phyloP scores from a whole-genome alignment of 805 yeast genomes.

The Hanseniaspora clermontiae region DNA sequence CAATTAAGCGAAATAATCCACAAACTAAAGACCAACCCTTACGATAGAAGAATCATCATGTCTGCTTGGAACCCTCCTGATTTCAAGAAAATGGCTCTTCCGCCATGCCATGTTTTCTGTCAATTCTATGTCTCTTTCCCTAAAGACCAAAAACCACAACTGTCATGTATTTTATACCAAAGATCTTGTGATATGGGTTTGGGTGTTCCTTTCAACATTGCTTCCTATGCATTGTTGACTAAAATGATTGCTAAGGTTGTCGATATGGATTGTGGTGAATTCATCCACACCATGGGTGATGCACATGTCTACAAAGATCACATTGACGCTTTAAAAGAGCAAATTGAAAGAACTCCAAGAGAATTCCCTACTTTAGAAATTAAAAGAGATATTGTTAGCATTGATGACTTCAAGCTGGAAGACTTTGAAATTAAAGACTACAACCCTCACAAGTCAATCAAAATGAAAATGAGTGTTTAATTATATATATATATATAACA shows the following conservation, averaged over 20 bases:
- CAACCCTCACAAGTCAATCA: constrained; percentile 69
- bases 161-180: constrained; percentile 85
- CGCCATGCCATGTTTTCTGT: constrained; percentile 95
- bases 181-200: constrained; percentile 99
- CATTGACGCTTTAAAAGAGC: constrained; percentile 77
- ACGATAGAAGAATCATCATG: constrained; percentile 85
- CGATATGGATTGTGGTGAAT: constrained; percentile 89
- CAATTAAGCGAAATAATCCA: constrained; percentile 72
- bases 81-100: constrained; percentile 85
- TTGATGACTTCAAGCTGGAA: constrained; percentile 80
- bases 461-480: constrained; percentile 94
- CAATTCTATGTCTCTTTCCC: constrained; percentile 90
- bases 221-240: constrained; percentile 85
- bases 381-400: constrained; percentile 50
- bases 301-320: constrained; percentile 92
- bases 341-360: constrained; percentile 61
- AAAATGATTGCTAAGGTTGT: constrained; percentile 94
- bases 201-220: constrained; percentile 98
- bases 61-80: constrained; percentile 99
- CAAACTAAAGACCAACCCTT: constrained; percentile 75
- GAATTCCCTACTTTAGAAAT: constrained; percentile 69
- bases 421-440: constrained; percentile 76
- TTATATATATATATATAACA: constrained; percentile 23
- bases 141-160: constrained; percentile 45
- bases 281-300: constrained; percentile 91